Evolutionary conservation across 805 yeast genomes (phyloP).

Genomic region (Phaffomyces antillensis): DNA sequence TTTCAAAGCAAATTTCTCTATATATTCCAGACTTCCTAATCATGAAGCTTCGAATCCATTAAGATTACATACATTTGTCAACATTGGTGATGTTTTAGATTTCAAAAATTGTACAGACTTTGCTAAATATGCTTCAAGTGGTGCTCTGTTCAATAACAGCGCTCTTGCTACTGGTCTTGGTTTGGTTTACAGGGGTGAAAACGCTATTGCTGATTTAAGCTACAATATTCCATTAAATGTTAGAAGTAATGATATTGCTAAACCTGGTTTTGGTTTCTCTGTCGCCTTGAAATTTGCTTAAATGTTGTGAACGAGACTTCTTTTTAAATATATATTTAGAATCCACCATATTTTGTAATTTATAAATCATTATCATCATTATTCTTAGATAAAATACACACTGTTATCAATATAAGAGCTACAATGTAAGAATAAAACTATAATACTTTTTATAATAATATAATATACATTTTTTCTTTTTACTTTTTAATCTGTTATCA

Average conservation of each 20-base stretch:
- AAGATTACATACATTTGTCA: conserved; percentile 52
- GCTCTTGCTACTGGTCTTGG: conserved; percentile 47
- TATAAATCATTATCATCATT: too few species aligned
- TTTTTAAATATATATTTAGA: not conserved
- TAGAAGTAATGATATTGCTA: conserved; percentile 34
- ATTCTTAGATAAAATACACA: too few species aligned
- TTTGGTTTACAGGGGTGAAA: conserved; percentile 42
- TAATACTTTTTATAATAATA: not conserved
- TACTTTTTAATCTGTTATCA: not conserved
- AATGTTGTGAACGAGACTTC: not conserved
- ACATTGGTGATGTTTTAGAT: conserved; percentile 46
- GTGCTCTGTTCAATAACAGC: conserved; percentile 23
- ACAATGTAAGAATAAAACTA: not conserved
- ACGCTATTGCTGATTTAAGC: conserved; percentile 48
- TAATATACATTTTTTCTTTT: not conserved
- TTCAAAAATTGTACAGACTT: conserved; percentile 13
- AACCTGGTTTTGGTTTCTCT: conserved; percentile 53
- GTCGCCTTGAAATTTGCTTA: conserved; percentile 36
- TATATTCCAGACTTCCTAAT: conserved; percentile 51
- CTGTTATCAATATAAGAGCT: not conserved
- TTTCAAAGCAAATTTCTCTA: conserved; percentile 41
- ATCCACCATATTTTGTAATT: not conserved
- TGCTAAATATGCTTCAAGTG: conserved; percentile 13
- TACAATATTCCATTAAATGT: conserved; percentile 47
- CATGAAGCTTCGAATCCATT: conserved; percentile 37